Evolutionary conservation across 441 rosid genomes (phyloP).

Genomic region (Adansonia gregorii): DNA sequence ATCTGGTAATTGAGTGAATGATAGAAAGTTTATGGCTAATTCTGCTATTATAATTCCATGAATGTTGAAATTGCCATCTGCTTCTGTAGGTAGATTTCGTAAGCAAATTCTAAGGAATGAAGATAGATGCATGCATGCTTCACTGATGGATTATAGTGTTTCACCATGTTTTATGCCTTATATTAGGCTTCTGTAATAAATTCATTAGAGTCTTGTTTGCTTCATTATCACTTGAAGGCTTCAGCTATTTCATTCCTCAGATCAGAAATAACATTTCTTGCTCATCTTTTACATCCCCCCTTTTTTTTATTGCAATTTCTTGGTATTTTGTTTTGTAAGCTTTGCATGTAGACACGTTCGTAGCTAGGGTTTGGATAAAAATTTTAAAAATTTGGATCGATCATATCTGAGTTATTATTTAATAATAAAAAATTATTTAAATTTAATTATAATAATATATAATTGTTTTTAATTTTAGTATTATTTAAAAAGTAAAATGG

Average conservation of each 20-base stretch:
- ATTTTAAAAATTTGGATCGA: no score
- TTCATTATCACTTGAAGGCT: constrained; percentile 1
- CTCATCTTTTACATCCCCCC: no score
- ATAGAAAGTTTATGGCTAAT: neutral
- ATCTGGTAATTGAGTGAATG: neutral
- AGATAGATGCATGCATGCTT: neutral
- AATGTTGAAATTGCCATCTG: constrained; percentile 5
- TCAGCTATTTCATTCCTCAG: neutral
- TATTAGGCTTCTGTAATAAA: neutral
- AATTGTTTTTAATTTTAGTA: no score
- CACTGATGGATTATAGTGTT: neutral
- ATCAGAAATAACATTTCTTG: no score
- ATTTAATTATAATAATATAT: no score
- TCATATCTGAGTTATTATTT: no score
- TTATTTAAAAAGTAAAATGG: no score
- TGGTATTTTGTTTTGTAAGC: no score
- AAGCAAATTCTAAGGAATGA: constrained; percentile 14
- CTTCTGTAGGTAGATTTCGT: constrained; percentile 5
- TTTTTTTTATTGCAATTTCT: no score
- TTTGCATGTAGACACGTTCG: no score
- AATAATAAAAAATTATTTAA: no score
- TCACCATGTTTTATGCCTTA: neutral
- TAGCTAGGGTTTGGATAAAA: no score
- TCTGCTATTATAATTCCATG: neutral
- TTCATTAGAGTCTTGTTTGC: neutral